Base-by-base conservation (phyloP, 352 stramenopile species). In the Pythium brachiatum region DNA sequence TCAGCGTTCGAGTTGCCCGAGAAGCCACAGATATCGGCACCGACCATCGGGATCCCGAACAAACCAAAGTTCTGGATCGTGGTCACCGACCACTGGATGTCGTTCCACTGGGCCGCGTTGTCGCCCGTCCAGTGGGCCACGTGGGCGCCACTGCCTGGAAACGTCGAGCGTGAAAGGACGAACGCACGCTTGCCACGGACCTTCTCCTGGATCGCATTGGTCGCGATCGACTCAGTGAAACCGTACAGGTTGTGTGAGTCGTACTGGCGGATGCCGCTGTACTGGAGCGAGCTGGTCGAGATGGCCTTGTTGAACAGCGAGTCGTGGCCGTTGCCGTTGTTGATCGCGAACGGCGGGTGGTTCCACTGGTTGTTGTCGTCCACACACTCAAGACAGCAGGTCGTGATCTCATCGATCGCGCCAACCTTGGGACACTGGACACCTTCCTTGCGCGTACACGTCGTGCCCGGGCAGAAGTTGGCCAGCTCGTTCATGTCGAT, bases 401-500 rank as follows among this genome's bases (percentile, higher is more conserved):
- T 80, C 29, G 75, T 83, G 23, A 79, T 73, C 3, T 71, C 32
- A 20, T 44, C 75, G 26, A 71, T 76, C 23, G 34, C 70, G 41
- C 64, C 70, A 0, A 55, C 75, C 20, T 72, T 64, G 1, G 78
- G 72, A 43, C 76, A 87, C 13, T 70, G 71, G 5, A 68, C 64
- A 44, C 27, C 60, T 1, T 64, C 54, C 16, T 83, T 60, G 23
- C 75, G 77, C 7, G 68, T 66, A 50, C 78, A 87, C 18, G 38
- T 62, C 1, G 60, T 73, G 5, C 81, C 81, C 1, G 71, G 70
- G 44, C 79, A 92, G 46, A 95, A 93, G 66, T 89, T 92, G 15
- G 81, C 79, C 6, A 90, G 62, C 50, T 96, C 87, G 66, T 96
- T 96, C 87, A 96, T 96, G 64, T 96, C 87, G 56, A 96, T 88